These are phyloP conservation scores for Vaccinium corymbosum DNA, from an alignment of 148 eudicot species.

Conservation along the genomic window DNA sequence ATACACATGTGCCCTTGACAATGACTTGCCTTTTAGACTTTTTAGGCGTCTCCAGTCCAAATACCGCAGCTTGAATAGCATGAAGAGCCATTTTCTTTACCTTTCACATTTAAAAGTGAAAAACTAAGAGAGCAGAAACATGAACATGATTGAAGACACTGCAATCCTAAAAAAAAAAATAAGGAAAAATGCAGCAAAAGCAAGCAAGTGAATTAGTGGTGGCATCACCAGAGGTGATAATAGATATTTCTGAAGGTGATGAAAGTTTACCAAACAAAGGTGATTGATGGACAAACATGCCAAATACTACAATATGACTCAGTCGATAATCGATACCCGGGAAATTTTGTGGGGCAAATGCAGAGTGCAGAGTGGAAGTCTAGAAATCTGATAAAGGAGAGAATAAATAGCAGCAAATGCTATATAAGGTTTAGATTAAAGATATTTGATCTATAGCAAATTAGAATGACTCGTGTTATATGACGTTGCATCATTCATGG, in stretches of 20 bases:
- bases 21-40: background rate
- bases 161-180: background rate
- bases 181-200: background rate
- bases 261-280: background rate
- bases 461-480: background rate
- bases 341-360: background rate
- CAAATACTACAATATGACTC: background rate
- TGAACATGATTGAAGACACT: background rate
- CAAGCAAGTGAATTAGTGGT: background rate
- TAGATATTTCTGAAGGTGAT: background rate
- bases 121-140: background rate
- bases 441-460: background rate
- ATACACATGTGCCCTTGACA: background rate
- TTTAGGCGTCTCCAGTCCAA: background rate
- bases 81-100: background rate
- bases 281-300: background rate
- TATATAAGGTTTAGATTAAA: background rate
- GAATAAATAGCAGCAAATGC: background rate
- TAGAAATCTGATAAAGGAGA: background rate
- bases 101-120: background rate
- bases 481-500: background rate
- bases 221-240: background rate
- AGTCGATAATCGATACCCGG: background rate
- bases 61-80: background rate
- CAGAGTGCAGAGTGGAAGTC: background rate